Base-by-base conservation (phyloP, 2,329 filamentous ascomycete genomes). In the Harringtonia aguacate region DNA sequence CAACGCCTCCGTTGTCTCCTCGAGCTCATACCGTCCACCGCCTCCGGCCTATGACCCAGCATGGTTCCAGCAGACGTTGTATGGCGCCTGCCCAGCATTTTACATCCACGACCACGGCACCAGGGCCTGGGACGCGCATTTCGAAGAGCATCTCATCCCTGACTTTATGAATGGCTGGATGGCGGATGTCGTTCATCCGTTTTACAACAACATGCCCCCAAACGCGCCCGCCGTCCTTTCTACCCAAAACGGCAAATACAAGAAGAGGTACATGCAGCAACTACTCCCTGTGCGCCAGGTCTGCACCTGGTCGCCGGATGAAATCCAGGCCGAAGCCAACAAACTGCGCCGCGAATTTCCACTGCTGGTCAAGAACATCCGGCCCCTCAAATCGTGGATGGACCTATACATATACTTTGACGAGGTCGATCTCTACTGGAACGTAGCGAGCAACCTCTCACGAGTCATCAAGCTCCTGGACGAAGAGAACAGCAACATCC, bases 371-470 rank as follows among this genome's bases (percentile, higher is more conserved):
- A 31, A 56, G 1, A 42, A 53, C 12, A 60, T 70, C 56, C 60
- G 55, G 46, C 29, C 30, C 1, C 61, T 18, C 36, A 53, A 18
- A 60, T 57, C 2, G 15, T 54, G 24, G 56, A 44, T 48, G 30
- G 64, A 69, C 22, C 54, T 75, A 20, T 72, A 66, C 57, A 51
- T 55, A 2, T 73, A 68, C 49, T 75, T 69, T 39, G 71, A 75
- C 48, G 60, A 63, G 1, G 46, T 55, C 10, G 71, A 75, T 40
- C 56, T 75, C 24, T 75, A 69, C 53, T 39, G 60, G 30, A 58
- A 63, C 13, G 72, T 72, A 8, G 66, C 65, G 0, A 56, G 65
- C 47, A 75, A 75, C 48, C 56, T 74, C 13, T 70, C 64, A 63
- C 67, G 66, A 22, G 59, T 73, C 29, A 50, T 71, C 36, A 60